A percentile compares a stretch with the other conserved stretches of the same genome.
These are phyloP conservation scores for Fusarium paranaense DNA, from an alignment of 2,329 filamentous ascomycete species.

Conservation along the genomic window DNA sequence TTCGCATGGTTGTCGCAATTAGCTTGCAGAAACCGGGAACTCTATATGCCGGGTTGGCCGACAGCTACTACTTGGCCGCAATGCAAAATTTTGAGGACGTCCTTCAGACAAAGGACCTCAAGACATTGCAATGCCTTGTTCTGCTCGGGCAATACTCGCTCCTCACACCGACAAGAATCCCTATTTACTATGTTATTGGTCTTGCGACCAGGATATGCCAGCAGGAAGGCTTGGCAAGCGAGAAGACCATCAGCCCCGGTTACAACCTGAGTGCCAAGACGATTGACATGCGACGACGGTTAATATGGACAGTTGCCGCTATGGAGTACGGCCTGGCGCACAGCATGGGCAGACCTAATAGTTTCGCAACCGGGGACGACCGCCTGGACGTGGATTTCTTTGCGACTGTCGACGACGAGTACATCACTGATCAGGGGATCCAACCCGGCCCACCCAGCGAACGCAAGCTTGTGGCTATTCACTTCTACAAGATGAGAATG, in stretches of 20 bases:
- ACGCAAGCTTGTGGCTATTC: conserved; percentile 89
- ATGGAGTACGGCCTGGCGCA: conserved; percentile 93
- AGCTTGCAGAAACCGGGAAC: conserved; percentile 92
- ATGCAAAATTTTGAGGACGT: conserved; percentile 86
- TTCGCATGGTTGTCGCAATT: conserved; percentile 93
- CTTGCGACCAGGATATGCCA: conserved; percentile 89
- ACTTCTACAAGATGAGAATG: conserved; percentile 92
- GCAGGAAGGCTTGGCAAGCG: conserved; percentile 87
- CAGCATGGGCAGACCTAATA: conserved; percentile 86
- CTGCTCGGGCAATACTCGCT: conserved; percentile 93
- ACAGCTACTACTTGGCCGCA: conserved; percentile 93
- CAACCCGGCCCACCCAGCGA: conserved; percentile 77
- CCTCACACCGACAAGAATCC: conserved; percentile 89
- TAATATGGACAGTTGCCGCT: conserved; percentile 88
- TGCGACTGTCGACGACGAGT: conserved; percentile 81
- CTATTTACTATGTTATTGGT: conserved; percentile 93
- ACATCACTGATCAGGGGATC: conserved; percentile 84
- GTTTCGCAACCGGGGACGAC: conserved; percentile 84
- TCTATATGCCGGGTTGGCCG: conserved; percentile 91
- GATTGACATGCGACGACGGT: conserved; percentile 87
- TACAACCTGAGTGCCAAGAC: conserved; percentile 76
- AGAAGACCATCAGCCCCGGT: conserved; percentile 81
- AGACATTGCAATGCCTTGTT: conserved; percentile 88
- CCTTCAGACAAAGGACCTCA: conserved; percentile 88
- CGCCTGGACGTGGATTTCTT: conserved; percentile 90